Evolutionary conservation across 2,329 filamentous ascomycete species (phyloP).

Genomic region (Taxawa tesnikishii): DNA sequence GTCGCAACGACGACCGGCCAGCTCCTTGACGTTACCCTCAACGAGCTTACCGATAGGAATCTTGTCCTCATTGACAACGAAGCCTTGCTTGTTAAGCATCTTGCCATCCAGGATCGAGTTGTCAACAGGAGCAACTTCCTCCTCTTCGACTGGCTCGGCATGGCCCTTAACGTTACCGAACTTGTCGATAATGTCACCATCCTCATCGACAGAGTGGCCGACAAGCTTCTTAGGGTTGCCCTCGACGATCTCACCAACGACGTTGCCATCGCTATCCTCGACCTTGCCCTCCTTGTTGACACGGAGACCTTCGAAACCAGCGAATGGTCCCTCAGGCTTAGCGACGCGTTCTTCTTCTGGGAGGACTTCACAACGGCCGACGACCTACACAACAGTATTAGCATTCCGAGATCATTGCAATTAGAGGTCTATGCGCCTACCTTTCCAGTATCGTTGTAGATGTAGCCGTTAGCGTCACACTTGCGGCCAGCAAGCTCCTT

Average conservation of each 20-base stretch:
- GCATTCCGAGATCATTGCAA: too few relatives aligned
- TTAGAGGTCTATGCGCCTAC: too few relatives aligned
- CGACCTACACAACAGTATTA: too few relatives aligned
- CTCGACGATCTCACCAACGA: constrained; percentile 42
- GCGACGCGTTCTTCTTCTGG: constrained; percentile 49
- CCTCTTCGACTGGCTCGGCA: constrained; percentile 40
- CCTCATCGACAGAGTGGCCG: constrained; percentile 47
- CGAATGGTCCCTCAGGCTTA: constrained; percentile 38
- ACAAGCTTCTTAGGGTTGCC: constrained; percentile 48
- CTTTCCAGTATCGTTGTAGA: constrained; percentile 45
- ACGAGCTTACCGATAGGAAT: constrained; percentile 44
- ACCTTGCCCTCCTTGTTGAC: constrained; percentile 36
- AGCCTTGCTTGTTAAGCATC: constrained; percentile 45
- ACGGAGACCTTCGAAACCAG: constrained; percentile 35
- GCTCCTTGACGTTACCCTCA: constrained; percentile 45
- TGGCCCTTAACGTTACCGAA: constrained; percentile 50
- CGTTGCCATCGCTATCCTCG: constrained; percentile 37
- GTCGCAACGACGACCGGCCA: constrained; percentile 43
- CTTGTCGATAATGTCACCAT: constrained; percentile 50
- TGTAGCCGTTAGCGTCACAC: constrained; percentile 42
- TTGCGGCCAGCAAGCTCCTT: constrained; percentile 44
- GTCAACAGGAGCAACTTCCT: constrained; percentile 33
- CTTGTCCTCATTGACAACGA: constrained; percentile 40
- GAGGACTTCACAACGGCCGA: constrained; percentile 53
- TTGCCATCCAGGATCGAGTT: constrained; percentile 42